These are phyloP conservation scores for Didymella pomorum DNA, from an alignment of 2,329 filamentous ascomycete genomes.

Conservation along the genomic window DNA sequence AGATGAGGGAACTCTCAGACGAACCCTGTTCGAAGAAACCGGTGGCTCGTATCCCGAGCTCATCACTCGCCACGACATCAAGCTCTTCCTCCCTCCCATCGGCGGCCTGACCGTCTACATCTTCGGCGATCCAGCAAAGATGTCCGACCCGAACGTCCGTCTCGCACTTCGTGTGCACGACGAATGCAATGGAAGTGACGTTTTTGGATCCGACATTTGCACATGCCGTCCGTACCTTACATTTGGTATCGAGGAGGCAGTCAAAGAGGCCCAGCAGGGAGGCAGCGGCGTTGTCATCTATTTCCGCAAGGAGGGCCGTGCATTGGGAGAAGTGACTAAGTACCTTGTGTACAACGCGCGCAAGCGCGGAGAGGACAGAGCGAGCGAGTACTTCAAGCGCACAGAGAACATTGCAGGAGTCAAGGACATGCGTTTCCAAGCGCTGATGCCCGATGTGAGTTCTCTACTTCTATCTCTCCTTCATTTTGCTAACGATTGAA, in stretches of 20 bases:
- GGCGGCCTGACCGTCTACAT: constrained; percentile 96
- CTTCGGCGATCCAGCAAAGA: constrained; percentile 93
- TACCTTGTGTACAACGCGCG: constrained; percentile 80
- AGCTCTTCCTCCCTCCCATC: constrained; percentile 94
- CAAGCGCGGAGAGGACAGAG: constrained; percentile 78
- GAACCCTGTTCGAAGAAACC: constrained; percentile 92
- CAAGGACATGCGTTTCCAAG: constrained; percentile 96
- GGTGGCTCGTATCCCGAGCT: constrained; percentile 96
- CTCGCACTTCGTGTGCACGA: constrained; percentile 87
- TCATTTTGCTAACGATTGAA: constrained; percentile 1
- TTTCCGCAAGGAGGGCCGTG: constrained; percentile 96
- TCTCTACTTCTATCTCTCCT: background rate
- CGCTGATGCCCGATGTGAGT: constrained; percentile 83
- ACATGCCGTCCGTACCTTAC: constrained; percentile 95
- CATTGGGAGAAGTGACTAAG: constrained; percentile 94
- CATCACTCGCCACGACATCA: constrained; percentile 93
- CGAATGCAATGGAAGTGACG: constrained; percentile 95
- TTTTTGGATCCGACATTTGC: constrained; percentile 97
- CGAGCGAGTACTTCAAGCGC: constrained; percentile 92
- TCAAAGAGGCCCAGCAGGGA: constrained; percentile 94
- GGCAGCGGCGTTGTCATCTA: constrained; percentile 97
- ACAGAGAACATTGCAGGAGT: constrained; percentile 99
- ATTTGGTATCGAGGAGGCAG: constrained; percentile 95
- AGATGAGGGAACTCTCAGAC: constrained; percentile 86
- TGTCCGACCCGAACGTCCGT: constrained; percentile 83